A percentile compares a stretch with the other conserved stretches of the same genome.
Evolutionary conservation across 495 filamentous ascomycete genomes (phyloP).

Genomic region (Neurospora tetrasperma): DNA sequence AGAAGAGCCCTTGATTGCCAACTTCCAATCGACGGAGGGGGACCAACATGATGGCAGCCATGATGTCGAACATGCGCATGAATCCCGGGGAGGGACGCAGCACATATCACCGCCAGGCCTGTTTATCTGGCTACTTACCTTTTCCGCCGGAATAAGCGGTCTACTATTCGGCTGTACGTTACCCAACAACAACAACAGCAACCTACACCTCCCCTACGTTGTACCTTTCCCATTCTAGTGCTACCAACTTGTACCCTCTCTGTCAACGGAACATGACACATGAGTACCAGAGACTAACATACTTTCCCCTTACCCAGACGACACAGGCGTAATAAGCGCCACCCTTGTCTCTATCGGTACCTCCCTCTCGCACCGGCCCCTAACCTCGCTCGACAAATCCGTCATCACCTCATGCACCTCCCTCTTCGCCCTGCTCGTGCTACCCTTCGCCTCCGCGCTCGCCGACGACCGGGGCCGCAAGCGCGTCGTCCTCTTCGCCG

Average conservation of each 20-base stretch:
- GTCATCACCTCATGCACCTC: constrained; percentile 76
- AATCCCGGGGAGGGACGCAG: neutral
- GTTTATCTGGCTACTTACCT: constrained; percentile 64
- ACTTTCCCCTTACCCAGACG: constrained; percentile 38
- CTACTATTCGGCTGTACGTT: constrained; percentile 81
- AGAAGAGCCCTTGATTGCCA: constrained; percentile 19
- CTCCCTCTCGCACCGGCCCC: constrained; percentile 55
- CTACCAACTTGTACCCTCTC: neutral
- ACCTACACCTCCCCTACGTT: neutral
- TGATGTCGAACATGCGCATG: constrained; percentile 2
- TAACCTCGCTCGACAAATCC: constrained; percentile 71
- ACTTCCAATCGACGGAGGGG: neutral
- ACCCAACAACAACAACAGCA: neutral
- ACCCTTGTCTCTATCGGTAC: constrained; percentile 70
- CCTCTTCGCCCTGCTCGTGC: constrained; percentile 65
- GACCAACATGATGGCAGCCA: neutral
- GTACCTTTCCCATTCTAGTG: neutral
- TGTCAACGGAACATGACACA: neutral
- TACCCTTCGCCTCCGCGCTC: constrained; percentile 63
- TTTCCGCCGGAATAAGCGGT: constrained; percentile 75
- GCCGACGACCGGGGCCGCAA: constrained; percentile 69
- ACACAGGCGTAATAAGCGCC: constrained; percentile 83
- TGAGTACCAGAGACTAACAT: constrained; percentile 10
- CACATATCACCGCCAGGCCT: constrained; percentile 20
- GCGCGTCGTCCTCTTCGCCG: constrained; percentile 67